phyloP scores from a whole-genome alignment of 106 monocot genomes.

The Platanthera guangdongensis region DNA sequence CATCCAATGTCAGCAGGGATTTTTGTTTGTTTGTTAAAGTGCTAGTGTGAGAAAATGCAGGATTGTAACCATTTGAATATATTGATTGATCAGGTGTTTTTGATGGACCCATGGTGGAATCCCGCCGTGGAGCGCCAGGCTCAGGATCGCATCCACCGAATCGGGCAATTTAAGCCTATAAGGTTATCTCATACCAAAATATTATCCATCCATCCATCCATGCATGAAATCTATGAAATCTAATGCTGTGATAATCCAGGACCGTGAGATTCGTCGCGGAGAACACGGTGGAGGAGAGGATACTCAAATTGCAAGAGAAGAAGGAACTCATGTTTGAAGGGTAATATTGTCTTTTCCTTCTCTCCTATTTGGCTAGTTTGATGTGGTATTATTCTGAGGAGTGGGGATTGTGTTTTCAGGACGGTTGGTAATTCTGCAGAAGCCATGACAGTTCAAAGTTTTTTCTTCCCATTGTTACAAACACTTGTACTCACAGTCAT shows the following conservation, averaged over 20 bases:
- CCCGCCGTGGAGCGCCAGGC: constrained; percentile 89
- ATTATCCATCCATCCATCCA: not conserved
- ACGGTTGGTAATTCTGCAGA: constrained; percentile 65
- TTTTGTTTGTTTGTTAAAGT: not conserved
- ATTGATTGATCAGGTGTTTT: constrained; percentile 46
- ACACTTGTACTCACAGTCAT: no score
- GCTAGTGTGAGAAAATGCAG: not conserved
- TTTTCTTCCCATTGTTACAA: no score
- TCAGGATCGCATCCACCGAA: constrained; percentile 85
- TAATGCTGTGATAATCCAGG: constrained; percentile 16
- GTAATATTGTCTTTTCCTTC: constrained; percentile 20
- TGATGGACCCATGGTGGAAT: constrained; percentile 99
- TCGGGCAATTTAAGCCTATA: constrained; percentile 92
- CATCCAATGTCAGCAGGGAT: constrained; percentile 60
- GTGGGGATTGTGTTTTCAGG: constrained; percentile 17
- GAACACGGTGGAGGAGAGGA: constrained; percentile 77
- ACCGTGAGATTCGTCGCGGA: constrained; percentile 70
- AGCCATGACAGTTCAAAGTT: no score
- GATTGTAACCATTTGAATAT: not conserved
- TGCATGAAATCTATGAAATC: not conserved
- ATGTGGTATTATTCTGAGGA: not conserved
- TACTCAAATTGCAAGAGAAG: constrained; percentile 76
- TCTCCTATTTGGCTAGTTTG: not conserved
- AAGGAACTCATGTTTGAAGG: constrained; percentile 82
- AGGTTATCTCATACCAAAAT: constrained; percentile 22